Evolutionary conservation across 768 basidiomycete genomes (phyloP), one percentile per base, ranked within the genome.

Genomic region (Trichaptum fuscoviolaceum): DNA sequence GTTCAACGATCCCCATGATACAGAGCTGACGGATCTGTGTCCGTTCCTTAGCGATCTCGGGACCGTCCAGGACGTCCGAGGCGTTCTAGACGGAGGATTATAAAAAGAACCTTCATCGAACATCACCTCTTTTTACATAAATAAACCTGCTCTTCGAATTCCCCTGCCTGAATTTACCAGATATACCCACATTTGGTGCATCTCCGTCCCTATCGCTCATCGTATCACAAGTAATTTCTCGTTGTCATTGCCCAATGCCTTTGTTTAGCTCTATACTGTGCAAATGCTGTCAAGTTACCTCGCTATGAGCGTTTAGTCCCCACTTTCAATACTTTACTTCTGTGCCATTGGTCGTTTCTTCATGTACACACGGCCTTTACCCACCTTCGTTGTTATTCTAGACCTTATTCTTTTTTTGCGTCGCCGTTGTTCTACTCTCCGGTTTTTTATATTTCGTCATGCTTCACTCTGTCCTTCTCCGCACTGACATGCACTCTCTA

Each of bases 1-100:
- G 97, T 99, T 99, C 82, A 99, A 98, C 77, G 95, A 95, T 78
- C 96, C 96, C 10, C 96, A 98, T 73, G 96, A 99, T 75, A 96
- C 96, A 61, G 96, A 99, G 76, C 84, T 99, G 69, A 97, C 93
- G 57, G 96, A 99, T 77, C 81, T 99, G 63, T 89, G 95, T 65
- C 94, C 95, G 30, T 99, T 99, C 85, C 84, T 99, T 69, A 80
- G 92, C 36, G 97, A 99, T 77, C 83, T 99, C 36, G 85, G 81
- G 35, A 81, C 83, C 26, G 94, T 95, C 35, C 89, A 89, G 66
- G 97, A 99, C 76, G 92, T 99, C 61, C 84, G 97, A 67, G 95
- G 92, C 59, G 89, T 97, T 52, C 82, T 98, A 69, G 93, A 96
- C 74, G 93, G 91, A 67, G 89, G 90, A 72, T 84, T 91, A 78